Conservation (phyloP, 2,329 filamentous ascomycete genomes). For the Capronia americana region DNA sequence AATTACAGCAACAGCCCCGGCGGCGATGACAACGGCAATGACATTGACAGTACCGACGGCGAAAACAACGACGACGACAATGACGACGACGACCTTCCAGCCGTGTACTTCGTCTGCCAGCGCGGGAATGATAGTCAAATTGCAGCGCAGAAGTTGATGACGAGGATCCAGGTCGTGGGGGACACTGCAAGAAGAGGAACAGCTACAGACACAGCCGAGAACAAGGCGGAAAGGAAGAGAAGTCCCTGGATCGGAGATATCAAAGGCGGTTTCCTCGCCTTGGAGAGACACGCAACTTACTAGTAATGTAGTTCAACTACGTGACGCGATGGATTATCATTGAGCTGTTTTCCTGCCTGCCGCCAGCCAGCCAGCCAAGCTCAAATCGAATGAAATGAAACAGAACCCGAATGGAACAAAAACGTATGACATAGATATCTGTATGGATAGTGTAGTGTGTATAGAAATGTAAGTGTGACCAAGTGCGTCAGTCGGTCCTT, state of each 20-base stretch:
- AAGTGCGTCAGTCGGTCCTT: neutral
- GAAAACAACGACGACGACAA: neutral
- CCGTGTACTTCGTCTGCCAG: constrained; percentile 55
- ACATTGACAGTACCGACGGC: neutral
- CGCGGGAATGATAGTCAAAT: constrained; percentile 58
- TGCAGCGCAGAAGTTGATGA: constrained; percentile 51
- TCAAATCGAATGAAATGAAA: neutral
- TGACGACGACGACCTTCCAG: neutral
- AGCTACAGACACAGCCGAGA: neutral
- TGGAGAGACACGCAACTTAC: constrained; percentile 29
- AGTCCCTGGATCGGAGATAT: constrained; percentile 38
- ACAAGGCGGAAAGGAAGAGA: constrained; percentile 5
- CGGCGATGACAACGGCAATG: neutral
- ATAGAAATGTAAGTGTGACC: no score
- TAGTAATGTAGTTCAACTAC: neutral
- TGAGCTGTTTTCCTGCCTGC: neutral
- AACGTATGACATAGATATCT: no score
- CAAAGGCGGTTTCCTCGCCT: constrained; percentile 35
- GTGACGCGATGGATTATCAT: neutral
- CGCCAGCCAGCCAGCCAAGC: neutral
- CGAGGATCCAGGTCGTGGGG: neutral
- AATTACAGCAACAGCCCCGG: neutral
- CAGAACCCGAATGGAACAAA: neutral
- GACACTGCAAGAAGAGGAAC: constrained; percentile 37
- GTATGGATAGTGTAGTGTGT: no score